These are phyloP conservation scores for Suhomyces bolitotheri DNA, from an alignment of 1,139 yeast species.

Conservation along the genomic window DNA sequence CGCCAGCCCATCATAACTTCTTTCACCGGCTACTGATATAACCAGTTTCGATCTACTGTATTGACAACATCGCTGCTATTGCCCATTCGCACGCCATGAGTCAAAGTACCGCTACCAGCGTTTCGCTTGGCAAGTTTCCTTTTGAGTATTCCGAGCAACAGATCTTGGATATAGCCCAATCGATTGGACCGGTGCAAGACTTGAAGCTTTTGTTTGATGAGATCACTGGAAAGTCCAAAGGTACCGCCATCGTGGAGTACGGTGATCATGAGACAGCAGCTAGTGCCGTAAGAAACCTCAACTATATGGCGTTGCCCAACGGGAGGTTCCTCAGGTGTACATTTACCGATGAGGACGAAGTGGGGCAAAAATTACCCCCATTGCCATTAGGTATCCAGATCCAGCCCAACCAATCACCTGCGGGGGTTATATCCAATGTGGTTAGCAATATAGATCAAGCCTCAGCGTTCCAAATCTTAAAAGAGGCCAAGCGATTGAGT, in stretches of 20 bases:
- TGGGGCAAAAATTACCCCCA: constrained; percentile 33
- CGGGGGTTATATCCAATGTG: constrained; percentile 62
- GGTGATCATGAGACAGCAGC: constrained; percentile 78
- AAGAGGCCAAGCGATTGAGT: constrained; percentile 66
- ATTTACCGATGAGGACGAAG: constrained; percentile 40
- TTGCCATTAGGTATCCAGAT: constrained; percentile 54
- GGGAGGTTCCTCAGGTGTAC: constrained; percentile 69
- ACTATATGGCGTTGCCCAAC: constrained; percentile 75
- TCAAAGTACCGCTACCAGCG: constrained; percentile 14
- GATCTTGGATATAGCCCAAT: constrained; percentile 70
- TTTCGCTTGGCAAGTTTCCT: constrained; percentile 21
- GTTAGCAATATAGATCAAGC: constrained; percentile 58
- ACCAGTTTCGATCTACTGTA: too few species aligned
- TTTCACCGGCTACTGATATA: too few species aligned
- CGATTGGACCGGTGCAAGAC: constrained; percentile 85
- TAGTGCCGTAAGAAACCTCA: constrained; percentile 86
- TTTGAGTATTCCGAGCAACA: constrained; percentile 72
- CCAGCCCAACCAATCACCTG: constrained; percentile 52
- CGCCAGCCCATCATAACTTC: background rate
- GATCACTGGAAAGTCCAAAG: constrained; percentile 87
- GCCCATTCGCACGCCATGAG: constrained; percentile 7
- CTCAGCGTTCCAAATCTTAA: constrained; percentile 55
- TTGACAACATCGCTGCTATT: too few species aligned
- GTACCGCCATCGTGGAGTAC: constrained; percentile 85
- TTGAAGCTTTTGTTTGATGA: constrained; percentile 81